Evolutionary conservation across 352 stramenopile species (phyloP).

Genomic region (Phytophthora sp.): DNA sequence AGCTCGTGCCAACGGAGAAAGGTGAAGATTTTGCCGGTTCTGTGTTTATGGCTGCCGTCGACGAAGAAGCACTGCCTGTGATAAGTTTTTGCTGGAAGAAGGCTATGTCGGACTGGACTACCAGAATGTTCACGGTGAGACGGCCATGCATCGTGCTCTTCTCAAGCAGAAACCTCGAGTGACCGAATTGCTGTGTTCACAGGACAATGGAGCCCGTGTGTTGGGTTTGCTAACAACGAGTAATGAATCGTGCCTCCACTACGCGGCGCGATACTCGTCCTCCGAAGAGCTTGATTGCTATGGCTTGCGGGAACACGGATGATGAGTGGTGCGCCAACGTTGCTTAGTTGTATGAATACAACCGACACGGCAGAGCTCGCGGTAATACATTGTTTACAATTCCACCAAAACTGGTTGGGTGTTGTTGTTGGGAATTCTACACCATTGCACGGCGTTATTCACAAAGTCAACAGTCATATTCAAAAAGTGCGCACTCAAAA

Average conservation of each 20-base stretch:
- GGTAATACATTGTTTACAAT: too few species aligned
- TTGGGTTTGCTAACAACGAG: background rate
- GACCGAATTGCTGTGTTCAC: background rate
- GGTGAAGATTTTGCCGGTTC: slow-evolving; percentile 17
- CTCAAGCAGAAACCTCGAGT: background rate
- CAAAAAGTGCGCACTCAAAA: too few species aligned
- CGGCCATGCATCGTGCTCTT: slow-evolving; percentile 15
- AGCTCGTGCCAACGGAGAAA: slow-evolving; percentile 6
- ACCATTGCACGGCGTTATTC: too few species aligned
- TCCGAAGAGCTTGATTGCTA: slow-evolving; percentile 10
- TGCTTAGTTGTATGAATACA: slow-evolving; percentile 8
- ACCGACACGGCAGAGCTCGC: too few species aligned
- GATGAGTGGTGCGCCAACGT: too few species aligned
- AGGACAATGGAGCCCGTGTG: background rate
- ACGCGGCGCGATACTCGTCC: slow-evolving; percentile 18
- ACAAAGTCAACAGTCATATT: too few species aligned
- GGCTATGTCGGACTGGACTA: slow-evolving; percentile 1
- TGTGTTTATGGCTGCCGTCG: slow-evolving; percentile 13
- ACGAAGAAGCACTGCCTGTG: slow-evolving; percentile 2
- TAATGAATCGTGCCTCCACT: slow-evolving; percentile 23
- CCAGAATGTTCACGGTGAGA: slow-evolving; percentile 6
- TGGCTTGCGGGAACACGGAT: background rate
- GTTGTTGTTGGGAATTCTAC: too few species aligned
- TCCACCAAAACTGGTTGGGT: too few species aligned
- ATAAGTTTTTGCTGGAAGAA: slow-evolving; percentile 25